Conservation (phyloP, 352 stramenopile genomes). For the Globisporangium megalacanthum region DNA sequence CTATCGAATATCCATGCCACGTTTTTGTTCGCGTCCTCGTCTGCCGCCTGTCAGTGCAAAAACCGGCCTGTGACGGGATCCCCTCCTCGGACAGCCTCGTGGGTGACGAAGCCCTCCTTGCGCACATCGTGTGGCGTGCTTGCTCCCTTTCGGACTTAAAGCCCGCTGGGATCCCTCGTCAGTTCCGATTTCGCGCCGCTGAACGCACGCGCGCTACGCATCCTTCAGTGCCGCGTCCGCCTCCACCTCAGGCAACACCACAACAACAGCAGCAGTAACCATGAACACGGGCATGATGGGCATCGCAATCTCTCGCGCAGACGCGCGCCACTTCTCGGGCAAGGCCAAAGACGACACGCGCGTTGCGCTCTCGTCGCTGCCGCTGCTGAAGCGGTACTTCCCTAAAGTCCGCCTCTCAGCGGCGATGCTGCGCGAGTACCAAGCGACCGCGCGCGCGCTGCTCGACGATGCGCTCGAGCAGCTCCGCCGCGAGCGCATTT, state of each 20-base stretch:
- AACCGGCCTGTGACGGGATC: too few species aligned
- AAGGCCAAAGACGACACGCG: slow-evolving; percentile 7
- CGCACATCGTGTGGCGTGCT: too few species aligned
- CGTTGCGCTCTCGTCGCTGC: slow-evolving; percentile 23
- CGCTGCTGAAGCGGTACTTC: slow-evolving; percentile 48
- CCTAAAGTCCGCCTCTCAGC: slow-evolving; percentile 28
- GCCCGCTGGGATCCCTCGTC: too few species aligned
- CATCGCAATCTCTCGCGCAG: slow-evolving; percentile 12
- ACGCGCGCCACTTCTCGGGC: slow-evolving; percentile 11
- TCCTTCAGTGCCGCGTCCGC: not conserved
- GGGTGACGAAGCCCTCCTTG: too few species aligned
- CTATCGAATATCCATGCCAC: too few species aligned
- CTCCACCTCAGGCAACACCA: not conserved
- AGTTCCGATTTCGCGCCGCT: too few species aligned
- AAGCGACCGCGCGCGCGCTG: slow-evolving; percentile 26
- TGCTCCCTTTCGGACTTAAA: too few species aligned
- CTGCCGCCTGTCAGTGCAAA: too few species aligned
- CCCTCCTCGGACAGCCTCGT: too few species aligned
- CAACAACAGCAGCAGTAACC: not conserved
- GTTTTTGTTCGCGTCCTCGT: too few species aligned
- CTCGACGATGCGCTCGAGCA: slow-evolving; percentile 43
- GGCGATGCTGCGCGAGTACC: slow-evolving; percentile 32
- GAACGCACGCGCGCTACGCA: not conserved
- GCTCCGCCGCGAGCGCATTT: slow-evolving; percentile 29
- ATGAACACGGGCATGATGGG: slow-evolving; percentile 6